Base-by-base conservation (phyloP, 192 early-diverging fungal genomes). In the Linderina pennispora region DNA sequence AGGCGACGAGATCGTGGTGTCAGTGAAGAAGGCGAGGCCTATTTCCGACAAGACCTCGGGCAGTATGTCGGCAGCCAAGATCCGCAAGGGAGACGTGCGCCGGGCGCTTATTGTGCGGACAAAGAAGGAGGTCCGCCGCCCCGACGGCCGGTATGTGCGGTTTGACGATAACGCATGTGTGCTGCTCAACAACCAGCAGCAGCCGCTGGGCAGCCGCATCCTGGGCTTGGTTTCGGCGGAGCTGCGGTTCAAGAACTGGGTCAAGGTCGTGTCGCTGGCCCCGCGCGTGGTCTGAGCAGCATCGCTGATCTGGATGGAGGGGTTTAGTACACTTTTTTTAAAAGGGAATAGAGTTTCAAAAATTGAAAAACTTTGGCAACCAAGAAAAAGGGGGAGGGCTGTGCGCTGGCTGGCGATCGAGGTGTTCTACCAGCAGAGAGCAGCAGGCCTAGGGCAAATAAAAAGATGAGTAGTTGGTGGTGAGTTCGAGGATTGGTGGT, bases 141-240 rank as follows among this genome's bases (percentile, higher is more conserved):
- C 86, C 14, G 95, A 98, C 50, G 95, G 95, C 41, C 84, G 86
- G 38, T 90, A 86, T 43, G 81, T 94, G 38, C 80, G 84, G 23
- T 98, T 98, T 55, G 95, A 98, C 52, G 95, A 98, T 62, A 98
- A 98, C 59, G 95, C 95, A 13, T 89, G 86, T 48, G 86, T 98
- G 48, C 79, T 98, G 53, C 77, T 98, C 47, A 95, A 91, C 69
- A 89, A 94, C 64, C 82, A 89, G 67, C 85, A 85, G 32, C 91
- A 95, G 60, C 95, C 95, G 35, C 72, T 98, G 25, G 95, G 93
- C 23, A 96, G 88, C 51, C 80, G 95, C 55, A 84, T 98, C 19
- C 61, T 97, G 28, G 95, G 95, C 23, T 83, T 89, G 13, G 85
- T 98, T 19, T 84, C 89, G 14, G 80, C 77, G 14, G 95, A 98